Evolutionary conservation across 2,329 filamentous ascomycete genomes (phyloP).

Genomic region (Cladobotryum mycophilum): DNA sequence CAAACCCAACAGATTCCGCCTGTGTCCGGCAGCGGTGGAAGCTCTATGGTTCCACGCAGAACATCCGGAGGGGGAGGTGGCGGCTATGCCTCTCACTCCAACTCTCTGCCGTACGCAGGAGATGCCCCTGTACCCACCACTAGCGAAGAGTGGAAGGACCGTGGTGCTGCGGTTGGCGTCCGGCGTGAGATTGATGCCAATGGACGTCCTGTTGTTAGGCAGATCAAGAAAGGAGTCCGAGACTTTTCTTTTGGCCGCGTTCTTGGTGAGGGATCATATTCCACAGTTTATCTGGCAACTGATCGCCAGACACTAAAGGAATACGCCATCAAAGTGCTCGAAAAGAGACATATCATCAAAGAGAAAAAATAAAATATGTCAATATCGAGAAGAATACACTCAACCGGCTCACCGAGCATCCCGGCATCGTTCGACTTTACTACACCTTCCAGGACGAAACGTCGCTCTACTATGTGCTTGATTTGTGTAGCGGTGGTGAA

Average conservation of each 20-base stretch:
- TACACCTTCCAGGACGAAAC: constrained; percentile 98
- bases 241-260: constrained; percentile 92
- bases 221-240: constrained; percentile 93
- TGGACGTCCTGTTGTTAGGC: constrained; percentile 72
- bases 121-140: constrained; percentile 46
- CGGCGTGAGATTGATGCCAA: constrained; percentile 79
- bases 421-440: constrained; percentile 91
- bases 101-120: constrained; percentile 25
- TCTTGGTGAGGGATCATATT: constrained; percentile 95
- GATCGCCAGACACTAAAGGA: constrained; percentile 92
- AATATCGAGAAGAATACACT: constrained; percentile 99
- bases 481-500: constrained; percentile 87
- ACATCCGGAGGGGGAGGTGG: constrained; percentile 67
- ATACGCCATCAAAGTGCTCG: constrained; percentile 95
- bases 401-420: constrained; percentile 92
- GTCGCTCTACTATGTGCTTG: constrained; percentile 93
- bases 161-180: constrained; percentile 79
- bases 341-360: constrained; percentile 99
- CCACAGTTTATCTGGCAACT: constrained; percentile 86
- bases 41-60: constrained; percentile 59
- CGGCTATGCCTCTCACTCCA: constrained; percentile 38
- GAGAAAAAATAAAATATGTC: constrained; percentile 99
- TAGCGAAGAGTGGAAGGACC: constrained; percentile 93
- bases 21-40: neutral
- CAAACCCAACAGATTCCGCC: neutral